phyloP scores from a whole-genome alignment of 768 basidiomycete species.

The Lepiota brunneoincarnata region DNA sequence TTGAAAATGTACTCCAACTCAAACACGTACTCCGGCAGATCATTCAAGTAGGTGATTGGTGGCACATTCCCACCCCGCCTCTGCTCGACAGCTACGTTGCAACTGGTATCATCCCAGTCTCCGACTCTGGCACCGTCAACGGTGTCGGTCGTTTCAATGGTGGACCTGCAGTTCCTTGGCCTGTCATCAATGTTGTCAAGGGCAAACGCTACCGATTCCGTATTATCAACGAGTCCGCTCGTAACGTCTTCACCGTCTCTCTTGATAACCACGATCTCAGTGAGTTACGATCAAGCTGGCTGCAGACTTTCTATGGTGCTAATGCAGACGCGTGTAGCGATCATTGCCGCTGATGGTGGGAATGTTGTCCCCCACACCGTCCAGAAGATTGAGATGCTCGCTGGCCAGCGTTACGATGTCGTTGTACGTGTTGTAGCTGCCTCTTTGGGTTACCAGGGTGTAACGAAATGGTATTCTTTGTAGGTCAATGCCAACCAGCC shows the following conservation, averaged over 20 bases:
- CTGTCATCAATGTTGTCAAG: conserved; percentile 37
- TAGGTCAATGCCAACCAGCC: conserved; percentile 38
- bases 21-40: conserved; percentile 11
- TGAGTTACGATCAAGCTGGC: conserved; percentile 12
- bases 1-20: too few relatives aligned
- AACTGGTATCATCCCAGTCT: conserved; percentile 26
- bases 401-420: conserved; percentile 50
- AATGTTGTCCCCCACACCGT: conserved; percentile 29
- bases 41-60: conserved; percentile 40
- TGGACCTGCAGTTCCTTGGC: conserved; percentile 36
- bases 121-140: conserved; percentile 44
- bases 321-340: conserved; percentile 11
- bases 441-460: not conserved
- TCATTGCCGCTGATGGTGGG: conserved; percentile 40
- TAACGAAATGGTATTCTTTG: not conserved
- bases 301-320: not conserved
- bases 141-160: conserved; percentile 39
- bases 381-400: conserved; percentile 37
- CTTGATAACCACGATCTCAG: conserved; percentile 30
- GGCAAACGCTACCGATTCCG: conserved; percentile 54
- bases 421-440: conserved; percentile 13
- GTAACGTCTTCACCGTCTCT: conserved; percentile 36
- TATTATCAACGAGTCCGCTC: conserved; percentile 46
- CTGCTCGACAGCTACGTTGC: conserved; percentile 27
- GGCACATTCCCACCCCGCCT: conserved; percentile 22